Base-by-base conservation (phyloP, 1,284 basidiomycete genomes). In the Fomes fomentarius region DNA sequence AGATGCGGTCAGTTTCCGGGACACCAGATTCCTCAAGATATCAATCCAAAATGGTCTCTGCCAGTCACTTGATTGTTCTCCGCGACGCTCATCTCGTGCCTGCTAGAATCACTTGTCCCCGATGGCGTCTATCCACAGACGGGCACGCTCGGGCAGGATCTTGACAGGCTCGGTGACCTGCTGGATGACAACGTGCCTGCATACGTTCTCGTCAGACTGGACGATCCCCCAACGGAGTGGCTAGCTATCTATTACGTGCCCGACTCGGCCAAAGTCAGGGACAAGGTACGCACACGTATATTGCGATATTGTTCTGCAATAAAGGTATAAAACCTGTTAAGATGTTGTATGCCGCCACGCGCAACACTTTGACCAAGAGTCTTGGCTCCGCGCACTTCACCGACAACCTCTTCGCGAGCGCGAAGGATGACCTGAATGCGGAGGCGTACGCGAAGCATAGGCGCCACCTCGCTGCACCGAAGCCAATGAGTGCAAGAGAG, bases 331-430 rank as follows among this genome's bases (percentile, higher is more conserved):
- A 47, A 3, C 7, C 8, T 15, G 14, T 33, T 3, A 17, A 96
- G 90, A 96, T 96, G 94, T 77, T 96, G 25, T 95, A 96, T 70
- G 94, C 94, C n/a, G 89, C 93, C 1, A 87, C 89, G 0, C 84
- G 93, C 47, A 78, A 80, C 24, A 82, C 87, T 7, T 77, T 96
- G 19, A 78, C 87, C 42, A 93, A 87, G 70, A 77, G 83, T 4
- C 79, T 96, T 1, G 93, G 93, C 40, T 89, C 92, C 4, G 77
- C 83, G 41, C 74, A 85, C 52, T 93, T 95, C 71, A 82, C 84
- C 12, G 89, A 93, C 66, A 82, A 83, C 50, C 77, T 96, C 54
- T 94, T 93, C 68, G 93, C 93, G 0, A 94, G 91, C 0, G 82
- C 83, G 50, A 88, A 87, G 65, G 77, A 78, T 24, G 85, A 93